These are phyloP conservation scores for Gymnopilus junonius DNA, from an alignment of 768 basidiomycete genomes.

Conservation along the genomic window DNA sequence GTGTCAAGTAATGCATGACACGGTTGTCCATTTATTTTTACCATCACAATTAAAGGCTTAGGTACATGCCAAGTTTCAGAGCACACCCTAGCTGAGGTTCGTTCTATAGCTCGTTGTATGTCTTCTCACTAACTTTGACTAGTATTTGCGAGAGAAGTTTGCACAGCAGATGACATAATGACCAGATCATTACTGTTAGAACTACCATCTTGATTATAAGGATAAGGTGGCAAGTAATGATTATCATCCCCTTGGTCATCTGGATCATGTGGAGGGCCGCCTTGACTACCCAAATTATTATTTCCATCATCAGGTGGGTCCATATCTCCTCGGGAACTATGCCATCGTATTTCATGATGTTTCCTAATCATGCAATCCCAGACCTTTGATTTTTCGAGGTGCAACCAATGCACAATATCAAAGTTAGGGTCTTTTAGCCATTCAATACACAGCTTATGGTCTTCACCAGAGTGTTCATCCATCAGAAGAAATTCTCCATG, in stretches of 20 bases:
- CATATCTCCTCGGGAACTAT: background rate
- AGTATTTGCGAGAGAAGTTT: background rate
- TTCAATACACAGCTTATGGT: background rate
- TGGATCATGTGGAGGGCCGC: background rate
- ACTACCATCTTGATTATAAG: too few relatives aligned
- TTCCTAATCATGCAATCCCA: background rate
- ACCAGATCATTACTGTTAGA: background rate
- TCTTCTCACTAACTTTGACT: constrained; percentile 15
- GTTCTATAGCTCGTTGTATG: constrained; percentile 21
- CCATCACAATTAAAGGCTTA: constrained; percentile 35
- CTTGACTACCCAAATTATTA: background rate
- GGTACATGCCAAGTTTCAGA: constrained; percentile 25
- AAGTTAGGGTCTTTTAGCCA: background rate
- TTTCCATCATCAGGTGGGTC: background rate
- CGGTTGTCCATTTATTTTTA: constrained; percentile 33
- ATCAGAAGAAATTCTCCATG: background rate
- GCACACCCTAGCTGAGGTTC: constrained; percentile 24
- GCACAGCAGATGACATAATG: background rate
- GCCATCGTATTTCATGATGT: background rate
- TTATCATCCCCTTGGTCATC: background rate
- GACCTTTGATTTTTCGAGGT: background rate
- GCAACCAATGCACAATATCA: background rate
- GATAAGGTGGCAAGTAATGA: too few relatives aligned
- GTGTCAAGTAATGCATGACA: constrained; percentile 40
- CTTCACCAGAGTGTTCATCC: background rate